Base-by-base conservation (phyloP, 2,329 filamentous ascomycete species). In the Pseudonectria buxi region DNA sequence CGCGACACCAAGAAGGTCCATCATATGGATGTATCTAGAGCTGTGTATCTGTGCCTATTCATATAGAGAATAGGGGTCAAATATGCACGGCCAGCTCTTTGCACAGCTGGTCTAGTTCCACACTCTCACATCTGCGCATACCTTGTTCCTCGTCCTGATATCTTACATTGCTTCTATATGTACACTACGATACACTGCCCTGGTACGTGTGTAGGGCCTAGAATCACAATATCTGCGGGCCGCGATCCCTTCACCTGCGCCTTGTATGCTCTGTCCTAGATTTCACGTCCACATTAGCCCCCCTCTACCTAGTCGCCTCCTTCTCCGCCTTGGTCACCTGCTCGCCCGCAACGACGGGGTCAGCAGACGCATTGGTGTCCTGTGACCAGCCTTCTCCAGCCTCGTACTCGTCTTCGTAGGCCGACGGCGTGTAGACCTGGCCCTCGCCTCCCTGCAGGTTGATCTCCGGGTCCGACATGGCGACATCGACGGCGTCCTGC, bases 401-500 rank as follows among this genome's bases (percentile, higher is more conserved):
- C 24, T 46, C 45, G 10, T 46, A 40, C n/a, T 60, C 59, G n/a
- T 59, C 59, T 47, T 62, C 58, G 33, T 59, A 63, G 18, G 52
- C 55, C 14, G 49, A 48, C 2, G 73, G 72, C n/a, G 51, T 67
- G 53, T 75, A 81, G 7, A 69, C 63, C 26, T 65, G 60, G 4
- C 65, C 68, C 3, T 65, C 50, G 24, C 64, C 65, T 22, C 66
- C 69, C 9, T 55, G 44, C 16, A 84, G 58, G 53, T 85, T 65
- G 49, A 88, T 69, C 57, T 86, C 81, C 5, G 73, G 70, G 55
- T 90, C 85, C 7, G 64, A 55, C 63, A 73, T 68, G 6, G 82
- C 85, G 44, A 85, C 64, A 40, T 72, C 64, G 32, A 76, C 65
- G 14, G 86, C 86, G 55, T 88, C 84, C 54, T 86, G 74, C 83